Conservation (phyloP, 768 basidiomycete genomes). For the Lanmaoa pseudosensibilis region DNA sequence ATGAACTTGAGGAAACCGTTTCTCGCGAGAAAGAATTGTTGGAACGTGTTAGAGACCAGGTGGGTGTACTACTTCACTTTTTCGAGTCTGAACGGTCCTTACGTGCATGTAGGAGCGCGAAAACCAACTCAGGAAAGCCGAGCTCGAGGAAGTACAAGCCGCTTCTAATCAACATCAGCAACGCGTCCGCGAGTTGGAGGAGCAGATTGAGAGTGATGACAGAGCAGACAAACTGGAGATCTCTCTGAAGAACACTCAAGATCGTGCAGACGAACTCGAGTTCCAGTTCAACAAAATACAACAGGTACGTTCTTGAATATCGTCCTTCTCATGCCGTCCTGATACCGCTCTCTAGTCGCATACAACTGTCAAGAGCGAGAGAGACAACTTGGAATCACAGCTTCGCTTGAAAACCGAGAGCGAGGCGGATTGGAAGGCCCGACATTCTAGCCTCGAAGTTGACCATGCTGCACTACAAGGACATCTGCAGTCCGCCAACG, state of each 20-base stretch:
- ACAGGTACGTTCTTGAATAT: slow-evolving; percentile 51
- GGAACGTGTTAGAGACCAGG: slow-evolving; percentile 34
- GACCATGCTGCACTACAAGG: slow-evolving; percentile 39
- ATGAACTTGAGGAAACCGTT: slow-evolving; percentile 37
- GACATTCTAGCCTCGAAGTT: slow-evolving; percentile 48
- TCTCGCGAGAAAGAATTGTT: slow-evolving; percentile 54
- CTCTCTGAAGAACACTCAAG: slow-evolving; percentile 74
- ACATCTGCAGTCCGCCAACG: slow-evolving; percentile 44
- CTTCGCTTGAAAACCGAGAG: slow-evolving; percentile 41
- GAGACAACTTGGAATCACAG: slow-evolving; percentile 53
- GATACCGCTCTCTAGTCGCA: slow-evolving; percentile 45
- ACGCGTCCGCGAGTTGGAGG: slow-evolving; percentile 69
- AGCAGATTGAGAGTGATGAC: slow-evolving; percentile 82
- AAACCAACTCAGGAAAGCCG: slow-evolving; percentile 60
- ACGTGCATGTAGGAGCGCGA: slow-evolving; percentile 61
- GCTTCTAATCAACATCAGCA: slow-evolving; percentile 56
- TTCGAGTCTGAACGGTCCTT: neutral
- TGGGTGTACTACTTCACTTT: slow-evolving; percentile 9
- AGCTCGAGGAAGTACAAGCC: slow-evolving; percentile 50
- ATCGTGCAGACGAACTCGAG: slow-evolving; percentile 81
- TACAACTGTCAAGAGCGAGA: slow-evolving; percentile 57
- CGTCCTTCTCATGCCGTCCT: neutral
- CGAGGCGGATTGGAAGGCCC: slow-evolving; percentile 49
- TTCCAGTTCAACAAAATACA: slow-evolving; percentile 77
- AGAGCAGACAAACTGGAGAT: slow-evolving; percentile 71